Conservation (phyloP, 78 protist species). For the Dictyostelium firmibasis region DNA sequence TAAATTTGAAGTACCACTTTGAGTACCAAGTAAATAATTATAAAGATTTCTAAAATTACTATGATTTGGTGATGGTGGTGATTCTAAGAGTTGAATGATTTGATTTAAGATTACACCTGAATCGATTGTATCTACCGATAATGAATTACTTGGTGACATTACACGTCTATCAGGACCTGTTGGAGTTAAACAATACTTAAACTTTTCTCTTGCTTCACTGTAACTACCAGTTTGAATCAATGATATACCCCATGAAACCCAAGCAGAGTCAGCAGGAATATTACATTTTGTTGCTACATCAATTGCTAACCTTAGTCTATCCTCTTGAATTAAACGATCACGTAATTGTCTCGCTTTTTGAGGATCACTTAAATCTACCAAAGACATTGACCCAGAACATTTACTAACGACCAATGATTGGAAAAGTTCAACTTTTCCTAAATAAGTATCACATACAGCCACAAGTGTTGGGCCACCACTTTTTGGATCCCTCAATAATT, state of each 20-base stretch:
- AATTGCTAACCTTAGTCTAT: conserved; percentile 78
- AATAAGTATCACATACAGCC: conserved; percentile 65
- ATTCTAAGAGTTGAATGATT: conserved; percentile 74
- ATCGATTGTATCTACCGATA: conserved; percentile 48
- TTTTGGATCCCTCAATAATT: conserved; percentile 48
- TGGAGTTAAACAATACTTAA: conserved; percentile 72
- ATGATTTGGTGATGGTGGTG: conserved; percentile 74
- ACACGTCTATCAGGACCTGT: conserved; percentile 46
- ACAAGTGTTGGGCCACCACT: conserved; percentile 66
- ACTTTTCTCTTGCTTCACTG: conserved; percentile 82
- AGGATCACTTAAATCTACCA: conserved; percentile 60
- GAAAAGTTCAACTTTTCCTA: conserved; percentile 71
- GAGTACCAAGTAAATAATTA: background rate
- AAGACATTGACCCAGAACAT: conserved; percentile 51
- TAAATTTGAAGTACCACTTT: background rate
- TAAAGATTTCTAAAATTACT: conserved; percentile 32
- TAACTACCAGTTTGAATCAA: conserved; percentile 57
- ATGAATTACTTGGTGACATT: conserved; percentile 48
- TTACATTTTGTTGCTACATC: conserved; percentile 83
- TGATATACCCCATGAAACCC: conserved; percentile 86
- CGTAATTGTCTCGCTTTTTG: conserved; percentile 81
- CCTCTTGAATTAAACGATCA: conserved; percentile 74
- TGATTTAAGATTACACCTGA: conserved; percentile 51
- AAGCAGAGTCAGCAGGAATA: conserved; percentile 76
- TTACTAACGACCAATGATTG: conserved; percentile 63